These are phyloP conservation scores for Rhodotorula sp. DNA, from an alignment of 1,284 basidiomycete genomes.

Conservation along the genomic window DNA sequence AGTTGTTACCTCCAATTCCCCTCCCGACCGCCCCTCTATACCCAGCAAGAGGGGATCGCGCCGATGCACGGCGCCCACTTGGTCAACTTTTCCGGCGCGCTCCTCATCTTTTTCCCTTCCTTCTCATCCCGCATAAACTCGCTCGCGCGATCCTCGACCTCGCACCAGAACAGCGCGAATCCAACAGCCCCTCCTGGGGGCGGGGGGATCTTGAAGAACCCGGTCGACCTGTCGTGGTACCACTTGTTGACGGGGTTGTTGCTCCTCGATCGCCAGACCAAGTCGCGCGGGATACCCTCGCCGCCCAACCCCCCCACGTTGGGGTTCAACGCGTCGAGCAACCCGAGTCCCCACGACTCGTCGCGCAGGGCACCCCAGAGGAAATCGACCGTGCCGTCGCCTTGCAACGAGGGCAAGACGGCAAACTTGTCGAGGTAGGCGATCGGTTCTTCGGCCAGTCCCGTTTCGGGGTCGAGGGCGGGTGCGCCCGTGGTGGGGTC, in stretches of 20 bases:
- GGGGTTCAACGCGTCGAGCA: slow-evolving; percentile 90
- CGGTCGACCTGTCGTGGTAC: slow-evolving; percentile 96
- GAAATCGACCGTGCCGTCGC: slow-evolving; percentile 98
- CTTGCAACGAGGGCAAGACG: slow-evolving; percentile 89
- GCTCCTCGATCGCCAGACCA: slow-evolving; percentile 90
- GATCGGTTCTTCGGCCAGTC: slow-evolving; percentile 55
- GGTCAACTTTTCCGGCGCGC: slow-evolving; percentile 34
- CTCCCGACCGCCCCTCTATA: not conserved
- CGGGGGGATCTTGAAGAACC: slow-evolving; percentile 70
- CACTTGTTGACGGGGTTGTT: slow-evolving; percentile 98
- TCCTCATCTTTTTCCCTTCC: slow-evolving; percentile 19
- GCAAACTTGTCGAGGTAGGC: slow-evolving; percentile 99
- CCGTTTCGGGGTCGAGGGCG: slow-evolving; percentile 43
- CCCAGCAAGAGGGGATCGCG: slow-evolving; percentile 39
- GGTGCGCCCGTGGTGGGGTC: not conserved
- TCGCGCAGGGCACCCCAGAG: slow-evolving; percentile 98
- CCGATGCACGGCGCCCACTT: slow-evolving; percentile 41
- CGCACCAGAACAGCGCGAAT: slow-evolving; percentile 88
- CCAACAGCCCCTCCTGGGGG: slow-evolving; percentile 64
- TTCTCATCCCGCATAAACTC: slow-evolving; percentile 42
- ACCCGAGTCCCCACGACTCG: slow-evolving; percentile 94
- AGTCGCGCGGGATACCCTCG: slow-evolving; percentile 81
- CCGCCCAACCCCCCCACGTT: slow-evolving; percentile 85
- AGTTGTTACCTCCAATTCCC: not conserved
- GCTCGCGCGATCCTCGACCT: slow-evolving; percentile 77